Conservation (phyloP, 768 basidiomycete genomes). For the Termitomyces sp. region DNA sequence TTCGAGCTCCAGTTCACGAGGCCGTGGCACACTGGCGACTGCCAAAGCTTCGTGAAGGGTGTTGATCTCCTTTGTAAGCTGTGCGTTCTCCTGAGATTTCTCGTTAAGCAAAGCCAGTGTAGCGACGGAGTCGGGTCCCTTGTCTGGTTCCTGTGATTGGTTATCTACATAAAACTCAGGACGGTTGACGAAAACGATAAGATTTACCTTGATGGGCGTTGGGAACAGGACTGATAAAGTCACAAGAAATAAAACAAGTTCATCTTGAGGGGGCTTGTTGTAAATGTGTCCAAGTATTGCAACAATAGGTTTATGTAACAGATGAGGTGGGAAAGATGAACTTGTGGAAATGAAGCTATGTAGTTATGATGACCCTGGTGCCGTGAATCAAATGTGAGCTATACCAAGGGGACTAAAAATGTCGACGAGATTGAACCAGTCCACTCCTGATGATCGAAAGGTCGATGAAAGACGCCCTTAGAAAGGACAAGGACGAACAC, state of each 20-base stretch:
- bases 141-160: conserved; percentile 8
- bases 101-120: conserved; percentile 42
- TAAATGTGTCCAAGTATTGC: too few species aligned
- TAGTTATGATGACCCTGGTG: too few species aligned
- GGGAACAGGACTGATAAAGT: conserved; percentile 20
- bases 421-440: too few species aligned
- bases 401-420: too few species aligned
- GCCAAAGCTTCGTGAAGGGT: conserved; percentile 17
- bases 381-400: too few species aligned
- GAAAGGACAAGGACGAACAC: too few species aligned
- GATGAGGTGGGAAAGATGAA: too few species aligned
- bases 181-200: not conserved
- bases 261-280: conserved; percentile 12
- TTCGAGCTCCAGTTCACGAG: conserved; percentile 15
- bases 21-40: conserved; percentile 9
- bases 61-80: conserved; percentile 16
- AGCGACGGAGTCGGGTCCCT: conserved; percentile 31
- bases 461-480: too few species aligned
- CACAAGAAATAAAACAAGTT: conserved; percentile 17
- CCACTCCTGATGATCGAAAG: too few species aligned
- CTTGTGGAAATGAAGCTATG: too few species aligned
- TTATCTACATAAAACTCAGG: not conserved
- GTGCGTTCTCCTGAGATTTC: conserved; percentile 44
- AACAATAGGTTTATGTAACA: too few species aligned
- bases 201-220: conserved; percentile 9